A percentile compares a stretch with the other conserved stretches of the same genome.
phyloP scores from a whole-genome alignment of 2,329 filamentous ascomycete genomes.

The Talaromyces verruculosus region DNA sequence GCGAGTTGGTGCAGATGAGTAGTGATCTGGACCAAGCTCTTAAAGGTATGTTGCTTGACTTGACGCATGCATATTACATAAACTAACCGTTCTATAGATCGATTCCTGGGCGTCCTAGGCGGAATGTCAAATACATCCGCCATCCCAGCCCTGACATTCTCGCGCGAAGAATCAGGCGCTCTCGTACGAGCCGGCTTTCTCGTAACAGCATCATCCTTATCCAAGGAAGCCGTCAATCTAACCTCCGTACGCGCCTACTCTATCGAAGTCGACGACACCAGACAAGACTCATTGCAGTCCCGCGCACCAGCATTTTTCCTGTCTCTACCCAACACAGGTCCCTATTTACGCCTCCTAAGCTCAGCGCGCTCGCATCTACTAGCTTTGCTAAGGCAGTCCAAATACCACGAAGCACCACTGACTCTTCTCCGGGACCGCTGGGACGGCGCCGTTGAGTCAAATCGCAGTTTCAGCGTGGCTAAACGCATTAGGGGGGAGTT shows the following conservation, averaged over 20 bases:
- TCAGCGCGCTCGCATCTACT: conserved; percentile 57
- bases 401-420: conserved; percentile 55
- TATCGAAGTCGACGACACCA: not conserved
- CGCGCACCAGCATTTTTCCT: conserved; percentile 48
- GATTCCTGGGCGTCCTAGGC: conserved; percentile 52
- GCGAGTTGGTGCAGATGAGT: conserved; percentile 42
- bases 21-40: conserved; percentile 34
- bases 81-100: conserved; percentile 37
- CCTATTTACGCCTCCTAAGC: conserved; percentile 58
- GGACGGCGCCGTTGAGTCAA: conserved; percentile 59
- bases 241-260: conserved; percentile 42
- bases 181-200: conserved; percentile 58
- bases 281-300: conserved; percentile 23
- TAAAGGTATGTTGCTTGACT: conserved; percentile 33
- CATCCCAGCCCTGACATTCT: conserved; percentile 48
- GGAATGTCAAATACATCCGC: conserved; percentile 49
- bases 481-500: conserved; percentile 59
- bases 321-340: conserved; percentile 60
- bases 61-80: not conserved
- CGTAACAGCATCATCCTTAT: conserved; percentile 48
- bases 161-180: conserved; percentile 47
- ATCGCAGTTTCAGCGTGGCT: conserved; percentile 46
- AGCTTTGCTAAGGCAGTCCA: conserved; percentile 52
- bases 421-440: conserved; percentile 59
- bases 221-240: conserved; percentile 42